Percentiles rank a stretch among this genome's conserved stretches.
Conservation (phyloP, 768 basidiomycete genomes). For the Gautieria morchelliformis region DNA sequence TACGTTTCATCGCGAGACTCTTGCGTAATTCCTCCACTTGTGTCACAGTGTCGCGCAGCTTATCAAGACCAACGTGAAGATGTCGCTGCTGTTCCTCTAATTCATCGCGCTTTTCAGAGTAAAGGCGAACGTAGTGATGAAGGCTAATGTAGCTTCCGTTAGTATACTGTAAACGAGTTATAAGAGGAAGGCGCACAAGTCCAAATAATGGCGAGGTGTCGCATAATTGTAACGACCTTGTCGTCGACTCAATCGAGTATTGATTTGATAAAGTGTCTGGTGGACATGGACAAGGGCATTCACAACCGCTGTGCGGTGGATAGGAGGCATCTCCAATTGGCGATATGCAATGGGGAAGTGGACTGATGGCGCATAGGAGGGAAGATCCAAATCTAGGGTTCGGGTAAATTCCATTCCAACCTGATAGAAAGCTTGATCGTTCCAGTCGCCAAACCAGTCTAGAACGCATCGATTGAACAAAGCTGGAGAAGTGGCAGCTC, state of each 20-base stretch:
- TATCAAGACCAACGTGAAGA: slow-evolving; percentile 95
- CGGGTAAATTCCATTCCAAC: slow-evolving; percentile 96
- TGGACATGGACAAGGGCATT: slow-evolving; percentile 93
- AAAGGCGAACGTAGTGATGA: slow-evolving; percentile 91
- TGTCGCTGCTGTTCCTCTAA: slow-evolving; percentile 98
- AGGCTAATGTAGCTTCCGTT: slow-evolving; percentile 45
- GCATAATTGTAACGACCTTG: slow-evolving; percentile 97
- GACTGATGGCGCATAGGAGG: slow-evolving; percentile 67
- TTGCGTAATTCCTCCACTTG: slow-evolving; percentile 95
- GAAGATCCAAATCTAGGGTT: slow-evolving; percentile 83
- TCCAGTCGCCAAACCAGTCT: slow-evolving; percentile 99
- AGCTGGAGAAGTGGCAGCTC: slow-evolving; percentile 95
- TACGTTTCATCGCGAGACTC: slow-evolving; percentile 88
- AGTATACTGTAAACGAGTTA: slow-evolving; percentile 7
- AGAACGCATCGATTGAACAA: slow-evolving; percentile 98
- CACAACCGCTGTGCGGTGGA: slow-evolving; percentile 84
- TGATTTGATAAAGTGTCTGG: slow-evolving; percentile 80
- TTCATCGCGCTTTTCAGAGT: slow-evolving; percentile 94
- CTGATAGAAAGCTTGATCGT: slow-evolving; percentile 96
- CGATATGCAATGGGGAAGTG: slow-evolving; percentile 89
- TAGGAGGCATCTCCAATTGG: slow-evolving; percentile 72
- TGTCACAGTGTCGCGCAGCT: slow-evolving; percentile 88
- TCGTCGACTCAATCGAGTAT: slow-evolving; percentile 76
- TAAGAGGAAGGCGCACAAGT: slow-evolving; percentile 65
- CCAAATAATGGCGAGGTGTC: slow-evolving; percentile 95